Conservation (phyloP, 345 rosid genomes). For the Syzygium aqueum region DNA sequence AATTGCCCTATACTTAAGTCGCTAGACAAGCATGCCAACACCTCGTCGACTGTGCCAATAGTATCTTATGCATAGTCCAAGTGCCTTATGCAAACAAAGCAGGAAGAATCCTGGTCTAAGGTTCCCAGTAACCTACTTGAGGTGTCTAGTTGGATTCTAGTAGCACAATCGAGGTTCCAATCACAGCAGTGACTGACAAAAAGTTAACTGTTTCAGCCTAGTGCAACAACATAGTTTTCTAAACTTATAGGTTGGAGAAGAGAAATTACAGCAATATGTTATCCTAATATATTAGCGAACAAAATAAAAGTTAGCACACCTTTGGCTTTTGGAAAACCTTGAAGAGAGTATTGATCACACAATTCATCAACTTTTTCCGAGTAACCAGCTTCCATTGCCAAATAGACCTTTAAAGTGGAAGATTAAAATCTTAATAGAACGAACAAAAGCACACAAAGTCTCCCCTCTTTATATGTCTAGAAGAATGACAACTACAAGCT, state of each 20-base stretch:
- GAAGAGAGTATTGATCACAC: constrained; percentile 64
- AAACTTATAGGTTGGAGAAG: background rate
- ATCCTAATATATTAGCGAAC: background rate
- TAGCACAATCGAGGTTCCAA: background rate
- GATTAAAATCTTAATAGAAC: background rate
- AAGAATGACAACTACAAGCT: background rate
- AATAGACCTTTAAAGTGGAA: constrained; percentile 48
- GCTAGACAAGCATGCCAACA: background rate
- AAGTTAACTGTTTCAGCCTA: background rate
- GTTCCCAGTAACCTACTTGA: background rate
- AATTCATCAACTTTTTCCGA: constrained; percentile 89
- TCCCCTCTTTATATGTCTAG: background rate
- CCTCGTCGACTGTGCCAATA: background rate
- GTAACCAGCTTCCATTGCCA: constrained; percentile 99
- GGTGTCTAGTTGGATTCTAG: background rate
- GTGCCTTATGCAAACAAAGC: background rate
- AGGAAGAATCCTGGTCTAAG: background rate
- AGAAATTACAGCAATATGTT: background rate
- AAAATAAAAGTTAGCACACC: constrained; percentile 12
- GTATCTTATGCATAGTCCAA: background rate
- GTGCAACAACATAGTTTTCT: background rate
- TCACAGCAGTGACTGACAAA: background rate
- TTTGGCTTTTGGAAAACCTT: constrained; percentile 54
- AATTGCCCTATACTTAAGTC: background rate
- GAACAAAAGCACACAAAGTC: background rate